Evolutionary conservation across 192 early-diverging fungal species (phyloP).

Genomic region (Rhizophlyctis rosea): DNA sequence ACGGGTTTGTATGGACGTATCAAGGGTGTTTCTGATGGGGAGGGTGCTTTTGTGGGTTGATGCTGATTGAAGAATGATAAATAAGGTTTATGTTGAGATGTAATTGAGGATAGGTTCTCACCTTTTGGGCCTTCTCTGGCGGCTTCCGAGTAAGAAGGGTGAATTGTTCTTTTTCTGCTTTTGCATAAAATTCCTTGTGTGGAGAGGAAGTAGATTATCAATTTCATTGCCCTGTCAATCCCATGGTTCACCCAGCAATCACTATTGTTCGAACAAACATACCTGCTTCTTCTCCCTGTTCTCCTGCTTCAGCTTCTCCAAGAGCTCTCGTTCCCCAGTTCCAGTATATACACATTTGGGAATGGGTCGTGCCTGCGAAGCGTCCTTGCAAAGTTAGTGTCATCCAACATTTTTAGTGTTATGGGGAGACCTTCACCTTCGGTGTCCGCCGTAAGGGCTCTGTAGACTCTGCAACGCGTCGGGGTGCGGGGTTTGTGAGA

Average conservation of each 20-base stretch:
- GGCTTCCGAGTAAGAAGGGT: constrained; percentile 17
- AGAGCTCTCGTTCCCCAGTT: constrained; percentile 33
- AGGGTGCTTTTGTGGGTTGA: constrained; percentile 11
- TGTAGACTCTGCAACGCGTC: constrained; percentile 32
- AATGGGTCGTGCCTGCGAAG: constrained; percentile 34
- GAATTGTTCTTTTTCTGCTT: constrained; percentile 20
- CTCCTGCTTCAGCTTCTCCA: constrained; percentile 37
- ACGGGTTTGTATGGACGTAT: constrained; percentile 21
- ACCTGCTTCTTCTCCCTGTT: constrained; percentile 38
- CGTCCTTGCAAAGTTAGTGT: not conserved
- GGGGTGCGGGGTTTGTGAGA: constrained; percentile 40
- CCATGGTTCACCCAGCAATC: not conserved
- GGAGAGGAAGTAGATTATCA: not conserved
- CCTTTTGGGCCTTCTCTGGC: constrained; percentile 5
- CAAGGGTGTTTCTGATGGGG: not conserved
- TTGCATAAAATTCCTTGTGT: constrained; percentile 21
- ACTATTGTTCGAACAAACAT: not conserved
- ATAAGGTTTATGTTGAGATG: not conserved
- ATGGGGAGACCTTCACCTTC: not conserved
- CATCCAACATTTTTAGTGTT: not conserved
- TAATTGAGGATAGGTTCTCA: not conserved
- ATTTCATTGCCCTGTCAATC: not conserved
- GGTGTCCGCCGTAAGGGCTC: not conserved
- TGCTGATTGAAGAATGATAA: constrained; percentile 12
- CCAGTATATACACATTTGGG: constrained; percentile 34